Evolutionary conservation across 495 filamentous ascomycete genomes (phyloP).

Genomic region (Penicillium cataractarum): DNA sequence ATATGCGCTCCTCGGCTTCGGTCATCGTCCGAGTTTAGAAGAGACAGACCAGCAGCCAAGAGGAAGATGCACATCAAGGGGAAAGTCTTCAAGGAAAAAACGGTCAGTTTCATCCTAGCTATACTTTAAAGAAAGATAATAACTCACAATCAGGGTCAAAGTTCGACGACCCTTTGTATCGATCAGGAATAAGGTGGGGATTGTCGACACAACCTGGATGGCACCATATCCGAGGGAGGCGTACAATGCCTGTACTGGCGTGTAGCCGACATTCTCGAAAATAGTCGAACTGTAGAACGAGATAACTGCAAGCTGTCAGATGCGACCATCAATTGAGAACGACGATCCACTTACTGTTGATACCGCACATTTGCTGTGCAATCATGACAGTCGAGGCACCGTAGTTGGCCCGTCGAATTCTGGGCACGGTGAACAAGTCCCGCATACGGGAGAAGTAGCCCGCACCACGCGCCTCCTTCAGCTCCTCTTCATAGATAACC

Average conservation of each 20-base stretch:
- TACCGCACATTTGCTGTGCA: conserved; percentile 49
- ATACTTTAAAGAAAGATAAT: conserved; percentile 19
- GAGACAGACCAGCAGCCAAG: conserved; percentile 67
- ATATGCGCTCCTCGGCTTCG: conserved; percentile 21
- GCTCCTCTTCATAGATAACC: conserved; percentile 57
- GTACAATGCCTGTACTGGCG: conserved; percentile 62
- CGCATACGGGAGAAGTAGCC: conserved; percentile 60
- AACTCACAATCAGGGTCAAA: conserved; percentile 46
- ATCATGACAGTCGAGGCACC: conserved; percentile 69
- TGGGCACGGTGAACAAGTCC: conserved; percentile 65
- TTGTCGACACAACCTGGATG: conserved; percentile 74
- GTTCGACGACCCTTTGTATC: conserved; percentile 79
- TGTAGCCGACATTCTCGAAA: conserved; percentile 63
- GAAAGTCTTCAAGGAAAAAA: conserved; percentile 71
- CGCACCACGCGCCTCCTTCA: conserved; percentile 43
- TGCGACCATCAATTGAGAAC: background rate
- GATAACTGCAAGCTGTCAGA: conserved; percentile 53
- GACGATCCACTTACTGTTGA: conserved; percentile 47
- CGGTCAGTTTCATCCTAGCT: conserved; percentile 14
- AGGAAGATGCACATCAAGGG: conserved; percentile 76
- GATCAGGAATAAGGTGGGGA: conserved; percentile 66
- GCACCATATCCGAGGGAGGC: conserved; percentile 65
- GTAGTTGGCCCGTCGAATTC: conserved; percentile 64
- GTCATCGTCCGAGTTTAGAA: conserved; percentile 36
- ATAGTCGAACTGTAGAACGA: conserved; percentile 82